Evolutionary conservation across 371 early-diverging fungal species (phyloP).

Genomic region (Mortierella sp.): DNA sequence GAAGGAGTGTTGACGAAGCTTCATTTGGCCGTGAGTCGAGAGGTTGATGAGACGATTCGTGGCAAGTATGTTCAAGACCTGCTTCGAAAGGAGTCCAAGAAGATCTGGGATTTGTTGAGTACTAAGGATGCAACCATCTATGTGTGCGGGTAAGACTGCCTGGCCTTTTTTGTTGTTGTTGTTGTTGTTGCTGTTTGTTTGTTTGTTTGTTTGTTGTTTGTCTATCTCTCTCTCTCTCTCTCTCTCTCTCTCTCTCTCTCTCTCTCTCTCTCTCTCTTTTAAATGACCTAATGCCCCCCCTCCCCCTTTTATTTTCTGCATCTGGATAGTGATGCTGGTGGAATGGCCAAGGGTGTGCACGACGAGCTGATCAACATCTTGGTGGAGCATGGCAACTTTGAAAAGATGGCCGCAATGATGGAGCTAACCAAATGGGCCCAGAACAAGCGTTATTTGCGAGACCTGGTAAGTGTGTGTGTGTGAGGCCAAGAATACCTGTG

Average conservation of each 20-base stretch:
- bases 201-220: no score
- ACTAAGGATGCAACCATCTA: conserved; percentile 75
- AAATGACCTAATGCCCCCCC: no score
- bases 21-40: conserved; percentile 72
- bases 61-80: conserved; percentile 90
- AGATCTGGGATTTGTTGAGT: conserved; percentile 67
- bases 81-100: conserved; percentile 61
- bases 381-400: conserved; percentile 58
- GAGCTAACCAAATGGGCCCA: conserved; percentile 68
- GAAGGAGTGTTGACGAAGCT: conserved; percentile 67
- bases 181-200: no score
- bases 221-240: background rate
- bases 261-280: background rate
- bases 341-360: conserved; percentile 91
- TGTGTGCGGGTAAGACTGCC: conserved; percentile 89
- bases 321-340: conserved; percentile 73
- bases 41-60: conserved; percentile 38
- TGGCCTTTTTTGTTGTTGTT: no score
- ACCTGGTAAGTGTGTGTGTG: conserved; percentile 61
- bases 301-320: background rate
- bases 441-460: conserved; percentile 77
- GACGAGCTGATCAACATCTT: conserved; percentile 77
- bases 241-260: background rate
- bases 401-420: conserved; percentile 66
- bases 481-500: background rate